Evolutionary conservation across 1,139 yeast genomes (phyloP).

Genomic region (Wickerhamomyces sp.): DNA sequence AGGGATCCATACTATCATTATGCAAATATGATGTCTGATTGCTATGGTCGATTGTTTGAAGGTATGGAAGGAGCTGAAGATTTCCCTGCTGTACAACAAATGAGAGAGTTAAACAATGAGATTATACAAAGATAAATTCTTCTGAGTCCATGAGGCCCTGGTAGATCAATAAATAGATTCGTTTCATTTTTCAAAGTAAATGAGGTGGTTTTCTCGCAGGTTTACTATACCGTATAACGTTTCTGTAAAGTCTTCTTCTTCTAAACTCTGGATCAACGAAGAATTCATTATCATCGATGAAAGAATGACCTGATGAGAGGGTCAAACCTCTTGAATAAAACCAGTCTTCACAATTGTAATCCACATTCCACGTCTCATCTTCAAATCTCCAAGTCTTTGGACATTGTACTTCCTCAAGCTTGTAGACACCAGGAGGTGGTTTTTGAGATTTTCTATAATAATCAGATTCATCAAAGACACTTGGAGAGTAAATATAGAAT

Average conservation of each 20-base stretch:
- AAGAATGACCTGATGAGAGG: slow-evolving; percentile 41
- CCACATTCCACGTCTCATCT: slow-evolving; percentile 65
- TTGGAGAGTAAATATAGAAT: slow-evolving; percentile 42
- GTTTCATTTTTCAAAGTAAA: slow-evolving; percentile 5
- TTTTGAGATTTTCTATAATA: slow-evolving; percentile 49
- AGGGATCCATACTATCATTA: slow-evolving; percentile 53
- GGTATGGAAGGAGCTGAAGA: slow-evolving; percentile 41
- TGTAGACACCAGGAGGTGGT: slow-evolving; percentile 61
- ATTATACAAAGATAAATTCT: too few species aligned
- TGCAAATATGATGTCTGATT: slow-evolving; percentile 35
- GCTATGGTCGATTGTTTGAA: slow-evolving; percentile 50
- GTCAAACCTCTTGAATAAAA: slow-evolving; percentile 47
- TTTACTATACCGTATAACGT: slow-evolving; percentile 43
- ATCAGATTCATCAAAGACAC: slow-evolving; percentile 49
- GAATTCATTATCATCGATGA: slow-evolving; percentile 42
- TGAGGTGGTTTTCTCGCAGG: slow-evolving; percentile 33
- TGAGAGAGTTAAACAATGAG: too few species aligned
- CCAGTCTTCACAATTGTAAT: slow-evolving; percentile 49
- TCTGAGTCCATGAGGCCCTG: too few species aligned
- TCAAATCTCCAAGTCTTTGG: slow-evolving; percentile 77
- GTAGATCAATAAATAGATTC: too few species aligned
- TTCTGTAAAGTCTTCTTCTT: slow-evolving; percentile 49
- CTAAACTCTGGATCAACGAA: slow-evolving; percentile 51
- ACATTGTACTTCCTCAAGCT: slow-evolving; percentile 52
- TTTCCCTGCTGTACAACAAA: not conserved